Percentiles rank a stretch among this genome's conserved stretches.
phyloP scores from a whole-genome alignment of 768 basidiomycete species.

The Trametes meyenii region DNA sequence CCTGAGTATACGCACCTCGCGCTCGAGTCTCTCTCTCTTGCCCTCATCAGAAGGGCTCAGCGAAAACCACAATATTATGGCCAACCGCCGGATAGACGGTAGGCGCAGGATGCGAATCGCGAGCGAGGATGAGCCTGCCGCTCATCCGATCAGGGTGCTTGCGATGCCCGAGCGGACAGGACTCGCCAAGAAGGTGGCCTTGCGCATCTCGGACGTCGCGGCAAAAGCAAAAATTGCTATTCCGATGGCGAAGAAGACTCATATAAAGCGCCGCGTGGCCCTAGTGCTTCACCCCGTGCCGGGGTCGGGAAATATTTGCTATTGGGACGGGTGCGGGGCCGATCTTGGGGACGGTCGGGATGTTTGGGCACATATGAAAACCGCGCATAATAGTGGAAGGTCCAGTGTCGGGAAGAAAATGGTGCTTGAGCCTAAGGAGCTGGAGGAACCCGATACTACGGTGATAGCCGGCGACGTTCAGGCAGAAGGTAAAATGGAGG shows the following conservation, averaged over 20 bases:
- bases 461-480: not conserved
- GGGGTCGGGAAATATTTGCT: not conserved
- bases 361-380: constrained; percentile 9
- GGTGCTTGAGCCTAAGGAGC: not conserved
- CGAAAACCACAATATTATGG: no score
- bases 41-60: no score
- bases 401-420: not conserved
- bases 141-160: no score
- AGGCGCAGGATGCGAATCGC: no score
- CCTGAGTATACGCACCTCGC: no score
- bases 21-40: no score
- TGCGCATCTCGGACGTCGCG: no score
- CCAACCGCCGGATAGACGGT: no score
- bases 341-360: not conserved
- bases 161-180: no score
- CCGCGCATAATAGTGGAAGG: not conserved
- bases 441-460: not conserved
- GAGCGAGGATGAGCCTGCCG: no score
- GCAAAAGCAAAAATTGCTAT: no score
- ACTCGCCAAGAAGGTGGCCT: no score
- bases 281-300: not conserved
- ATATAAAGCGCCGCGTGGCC: not conserved
- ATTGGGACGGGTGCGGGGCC: constrained; percentile 2
- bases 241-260: not conserved
- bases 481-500: not conserved